A percentile compares a stretch with the other conserved stretches of the same genome.
Evolutionary conservation across 192 early-diverging fungal species (phyloP).

Genomic region (Coemansia sp.): DNA sequence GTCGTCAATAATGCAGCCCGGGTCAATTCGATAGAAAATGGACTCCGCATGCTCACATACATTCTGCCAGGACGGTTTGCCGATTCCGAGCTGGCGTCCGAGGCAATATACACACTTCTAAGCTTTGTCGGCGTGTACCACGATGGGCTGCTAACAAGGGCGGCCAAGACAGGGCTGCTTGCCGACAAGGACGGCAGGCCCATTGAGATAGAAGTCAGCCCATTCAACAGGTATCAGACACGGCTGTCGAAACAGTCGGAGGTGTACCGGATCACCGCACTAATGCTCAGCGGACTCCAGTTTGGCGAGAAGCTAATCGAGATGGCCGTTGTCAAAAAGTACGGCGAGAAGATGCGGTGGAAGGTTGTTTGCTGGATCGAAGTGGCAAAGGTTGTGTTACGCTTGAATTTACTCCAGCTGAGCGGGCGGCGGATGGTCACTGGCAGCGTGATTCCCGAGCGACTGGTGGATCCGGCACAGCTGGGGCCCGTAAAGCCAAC

Average conservation of each 20-base stretch:
- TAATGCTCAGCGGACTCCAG: slow-evolving; percentile 70
- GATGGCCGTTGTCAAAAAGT: slow-evolving; percentile 71
- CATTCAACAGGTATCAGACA: slow-evolving; percentile 76
- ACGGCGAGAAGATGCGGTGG: slow-evolving; percentile 64
- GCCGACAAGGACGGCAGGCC: slow-evolving; percentile 33
- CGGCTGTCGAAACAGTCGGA: slow-evolving; percentile 54
- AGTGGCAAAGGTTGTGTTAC: slow-evolving; percentile 60
- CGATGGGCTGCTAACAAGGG: slow-evolving; percentile 67
- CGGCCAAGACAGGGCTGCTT: slow-evolving; percentile 37
- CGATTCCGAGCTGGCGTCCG: slow-evolving; percentile 89
- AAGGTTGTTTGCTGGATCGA: slow-evolving; percentile 65
- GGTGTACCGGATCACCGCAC: slow-evolving; percentile 60
- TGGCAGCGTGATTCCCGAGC: slow-evolving; percentile 40
- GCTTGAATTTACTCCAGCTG: slow-evolving; percentile 34
- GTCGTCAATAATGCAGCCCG: slow-evolving; percentile 86
- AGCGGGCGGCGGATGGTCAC: slow-evolving; percentile 49
- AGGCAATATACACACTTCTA: slow-evolving; percentile 77
- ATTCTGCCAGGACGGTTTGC: slow-evolving; percentile 91
- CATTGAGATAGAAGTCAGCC: slow-evolving; percentile 20
- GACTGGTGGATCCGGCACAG: slow-evolving; percentile 48
- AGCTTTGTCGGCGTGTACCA: slow-evolving; percentile 84
- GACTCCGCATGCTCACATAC: slow-evolving; percentile 84
- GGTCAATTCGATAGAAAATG: slow-evolving; percentile 84
- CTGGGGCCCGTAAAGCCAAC: slow-evolving; percentile 20
- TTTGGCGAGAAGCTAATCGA: slow-evolving; percentile 72